Base-by-base conservation (phyloP, 2,329 filamentous ascomycete species). In the Aspergillus ustus region DNA sequence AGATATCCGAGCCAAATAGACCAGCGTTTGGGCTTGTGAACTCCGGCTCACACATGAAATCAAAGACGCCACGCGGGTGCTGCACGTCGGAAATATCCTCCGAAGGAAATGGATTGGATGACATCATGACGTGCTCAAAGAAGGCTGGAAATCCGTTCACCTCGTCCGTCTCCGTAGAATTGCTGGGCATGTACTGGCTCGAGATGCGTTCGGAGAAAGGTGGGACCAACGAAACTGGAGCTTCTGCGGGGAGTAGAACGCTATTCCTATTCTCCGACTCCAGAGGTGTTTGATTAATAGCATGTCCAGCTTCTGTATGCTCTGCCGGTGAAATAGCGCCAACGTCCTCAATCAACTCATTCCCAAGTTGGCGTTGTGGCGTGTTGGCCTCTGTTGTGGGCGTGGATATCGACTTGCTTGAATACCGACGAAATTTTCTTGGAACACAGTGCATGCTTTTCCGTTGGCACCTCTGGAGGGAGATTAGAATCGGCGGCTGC, bases 111-210 rank as follows among this genome's bases (percentile, higher is more conserved):
- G n/a, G 11, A n/a, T 46, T 28, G 6, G 31, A 40, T 15, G 17
- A 11, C 49, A 53, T 49, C 57, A 59, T 59, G 15, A 59, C 57
- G 4, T 59, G 49, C 17, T 59, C 57, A 15, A 59, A 59, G 25
- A 59, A 59, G 25, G 57, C 57, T 22, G 57, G 57, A 37, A 46
- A 59, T 2, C 53, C 40, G 29, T 44, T 40, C 3, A 59, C 7
- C 15, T 48, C 49, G 8, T 34, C 17, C 7, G 19, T 6, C 17
- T 34, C 34, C 20, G 5, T 8, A 2, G 34, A n/a, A 28, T 29
- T 29, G 4, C 8, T n/a, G 29, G 49, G 11, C 4, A 34, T 15
- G 25, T n/a, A 22, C 28, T 28, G 37, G 8, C 34, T 37, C 34
- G 43, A 29, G 9, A 37, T n/a, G 40, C 6, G 25, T 2, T n/a